Conservation (phyloP, 2,329 filamentous ascomycete genomes). For the Emericellopsis cladophorae region DNA sequence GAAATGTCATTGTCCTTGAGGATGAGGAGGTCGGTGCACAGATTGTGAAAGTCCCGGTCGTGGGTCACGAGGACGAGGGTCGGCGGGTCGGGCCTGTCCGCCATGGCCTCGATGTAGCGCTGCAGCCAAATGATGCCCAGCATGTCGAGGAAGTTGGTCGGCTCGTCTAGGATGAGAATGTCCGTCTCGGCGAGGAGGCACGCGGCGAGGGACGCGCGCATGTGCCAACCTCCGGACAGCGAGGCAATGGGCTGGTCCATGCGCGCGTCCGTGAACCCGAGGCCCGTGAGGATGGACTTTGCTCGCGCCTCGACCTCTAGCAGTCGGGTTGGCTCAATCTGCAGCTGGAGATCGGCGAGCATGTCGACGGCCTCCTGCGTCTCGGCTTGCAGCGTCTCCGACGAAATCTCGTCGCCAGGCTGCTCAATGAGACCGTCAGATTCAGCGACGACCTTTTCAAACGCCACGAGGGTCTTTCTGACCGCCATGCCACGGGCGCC, state of each 20-base stretch:
- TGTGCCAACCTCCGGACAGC: conserved; percentile 68
- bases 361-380: conserved; percentile 58
- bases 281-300: conserved; percentile 50
- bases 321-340: conserved; percentile 53
- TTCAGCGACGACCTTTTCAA: conserved; percentile 53
- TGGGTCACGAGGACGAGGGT: conserved; percentile 75
- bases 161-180: conserved; percentile 73
- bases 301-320: conserved; percentile 54
- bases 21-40: conserved; percentile 66
- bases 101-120: conserved; percentile 49
- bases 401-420: conserved; percentile 40
- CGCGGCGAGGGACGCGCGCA: conserved; percentile 53
- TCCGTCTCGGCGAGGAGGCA: conserved; percentile 62
- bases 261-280: conserved; percentile 56
- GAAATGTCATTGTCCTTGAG: conserved; percentile 59
- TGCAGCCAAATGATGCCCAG: conserved; percentile 80
- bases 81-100: conserved; percentile 36
- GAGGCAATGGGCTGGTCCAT: conserved; percentile 47
- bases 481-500: conserved; percentile 64
- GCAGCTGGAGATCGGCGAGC: conserved; percentile 54
- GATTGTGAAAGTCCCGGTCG: conserved; percentile 68
- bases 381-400: conserved; percentile 46
- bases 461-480: conserved; percentile 57
- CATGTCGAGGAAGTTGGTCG: conserved; percentile 77
- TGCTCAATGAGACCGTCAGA: conserved; percentile 37